These are phyloP conservation scores for Tolypocladium sp. DNA, from an alignment of 2,329 filamentous ascomycete species.

Conservation along the genomic window DNA sequence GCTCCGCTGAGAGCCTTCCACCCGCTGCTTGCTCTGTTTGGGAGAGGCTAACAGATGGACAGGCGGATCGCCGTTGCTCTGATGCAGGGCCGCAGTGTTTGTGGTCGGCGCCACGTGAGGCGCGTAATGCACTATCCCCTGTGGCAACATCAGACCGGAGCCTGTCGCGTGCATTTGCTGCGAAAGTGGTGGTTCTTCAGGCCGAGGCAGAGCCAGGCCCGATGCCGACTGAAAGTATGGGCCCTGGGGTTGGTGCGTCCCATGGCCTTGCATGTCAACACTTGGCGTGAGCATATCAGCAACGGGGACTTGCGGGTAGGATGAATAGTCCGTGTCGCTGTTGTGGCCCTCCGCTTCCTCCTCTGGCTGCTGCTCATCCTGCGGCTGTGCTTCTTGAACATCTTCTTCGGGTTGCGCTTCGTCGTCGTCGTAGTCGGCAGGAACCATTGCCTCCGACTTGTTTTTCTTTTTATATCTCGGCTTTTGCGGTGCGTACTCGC, in stretches of 20 bases:
- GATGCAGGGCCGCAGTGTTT: not conserved
- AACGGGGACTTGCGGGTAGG: constrained; percentile 18
- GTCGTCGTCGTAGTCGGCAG: constrained; percentile 9
- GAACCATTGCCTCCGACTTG: constrained; percentile 10
- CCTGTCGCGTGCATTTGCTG: constrained; percentile 6
- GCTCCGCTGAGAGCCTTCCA: not conserved
- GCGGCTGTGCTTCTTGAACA: constrained; percentile 6
- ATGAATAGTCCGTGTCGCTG: constrained; percentile 9
- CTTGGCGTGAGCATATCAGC: constrained; percentile 15
- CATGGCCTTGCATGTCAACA: constrained; percentile 9
- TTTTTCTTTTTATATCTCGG: constrained; percentile 11
- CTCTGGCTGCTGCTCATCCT: constrained; percentile 8
- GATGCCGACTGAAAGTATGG: constrained; percentile 20
- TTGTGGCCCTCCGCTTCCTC: constrained; percentile 4
- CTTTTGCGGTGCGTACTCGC: constrained; percentile 29
- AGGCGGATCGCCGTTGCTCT: not conserved
- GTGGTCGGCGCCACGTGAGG: constrained; percentile 1
- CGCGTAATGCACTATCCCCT: constrained; percentile 10
- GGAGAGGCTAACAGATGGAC: not conserved
- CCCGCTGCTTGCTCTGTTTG: not conserved
- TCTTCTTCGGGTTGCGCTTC: constrained; percentile 8
- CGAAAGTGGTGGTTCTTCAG: constrained; percentile 8
- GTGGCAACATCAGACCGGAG: constrained; percentile 8
- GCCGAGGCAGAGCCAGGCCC: constrained; percentile 14
- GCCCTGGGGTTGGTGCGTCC: constrained; percentile 8